These are phyloP conservation scores for Tilletia caries DNA, from an alignment of 1,284 basidiomycete genomes.

Conservation along the genomic window DNA sequence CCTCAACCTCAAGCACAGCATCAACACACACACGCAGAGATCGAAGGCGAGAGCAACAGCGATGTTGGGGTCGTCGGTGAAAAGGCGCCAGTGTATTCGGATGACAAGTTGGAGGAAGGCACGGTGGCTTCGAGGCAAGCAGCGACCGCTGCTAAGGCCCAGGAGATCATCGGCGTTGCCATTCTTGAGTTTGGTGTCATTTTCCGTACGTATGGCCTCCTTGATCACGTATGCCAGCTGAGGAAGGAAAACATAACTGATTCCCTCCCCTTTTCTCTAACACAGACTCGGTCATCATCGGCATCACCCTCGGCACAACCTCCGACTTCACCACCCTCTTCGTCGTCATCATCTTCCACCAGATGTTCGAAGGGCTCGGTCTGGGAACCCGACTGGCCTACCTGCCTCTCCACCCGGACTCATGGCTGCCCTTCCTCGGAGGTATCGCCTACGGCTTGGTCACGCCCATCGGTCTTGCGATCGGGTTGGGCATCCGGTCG, in stretches of 20 bases:
- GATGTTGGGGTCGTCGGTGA: background rate
- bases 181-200: slow-evolving; percentile 89
- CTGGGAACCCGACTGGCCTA: slow-evolving; percentile 39
- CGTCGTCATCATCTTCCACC: slow-evolving; percentile 73
- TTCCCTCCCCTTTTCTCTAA: slow-evolving; percentile 12
- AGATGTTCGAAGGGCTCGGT: slow-evolving; percentile 53
- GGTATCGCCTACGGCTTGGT: slow-evolving; percentile 43
- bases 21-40: slow-evolving; percentile 13
- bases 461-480: slow-evolving; percentile 51
- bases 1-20: slow-evolving; percentile 6
- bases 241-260: background rate
- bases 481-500: slow-evolving; percentile 46
- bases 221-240: slow-evolving; percentile 53
- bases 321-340: slow-evolving; percentile 78
- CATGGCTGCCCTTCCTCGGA: slow-evolving; percentile 21
- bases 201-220: slow-evolving; percentile 65
- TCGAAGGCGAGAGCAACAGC: background rate
- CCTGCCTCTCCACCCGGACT: slow-evolving; percentile 16
- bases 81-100: background rate
- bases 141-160: slow-evolving; percentile 46
- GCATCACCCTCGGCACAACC: slow-evolving; percentile 85
- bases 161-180: slow-evolving; percentile 78
- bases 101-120: background rate
- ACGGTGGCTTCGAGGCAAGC: background rate
- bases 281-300: slow-evolving; percentile 68